Conservation (phyloP, 257 asterid species). For the Leptodermis oblonga region DNA sequence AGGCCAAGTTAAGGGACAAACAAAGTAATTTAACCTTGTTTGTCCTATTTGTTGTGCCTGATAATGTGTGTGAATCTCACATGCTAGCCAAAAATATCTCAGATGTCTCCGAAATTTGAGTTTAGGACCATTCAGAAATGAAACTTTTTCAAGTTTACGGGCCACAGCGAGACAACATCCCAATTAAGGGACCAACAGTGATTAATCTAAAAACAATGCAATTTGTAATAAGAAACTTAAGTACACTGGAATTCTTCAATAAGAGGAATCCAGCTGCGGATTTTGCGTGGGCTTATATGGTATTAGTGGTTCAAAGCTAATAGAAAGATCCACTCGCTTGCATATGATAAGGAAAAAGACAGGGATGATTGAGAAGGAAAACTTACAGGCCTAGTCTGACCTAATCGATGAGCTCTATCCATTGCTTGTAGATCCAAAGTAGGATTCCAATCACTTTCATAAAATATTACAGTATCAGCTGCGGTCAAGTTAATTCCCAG, state of each 20-base stretch:
- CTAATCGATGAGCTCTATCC: conserved; percentile 98
- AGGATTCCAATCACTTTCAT: conserved; percentile 99
- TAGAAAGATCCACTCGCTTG: background rate
- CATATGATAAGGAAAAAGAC: background rate
- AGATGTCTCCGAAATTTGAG: no score
- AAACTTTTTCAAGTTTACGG: no score
- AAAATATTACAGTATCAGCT: conserved; percentile 95
- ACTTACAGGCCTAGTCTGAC: conserved; percentile 90
- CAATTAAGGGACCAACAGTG: no score
- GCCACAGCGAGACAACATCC: no score
- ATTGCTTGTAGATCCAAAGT: conserved; percentile 95
- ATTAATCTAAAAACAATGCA: no score
- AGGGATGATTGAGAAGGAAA: conserved; percentile 9
- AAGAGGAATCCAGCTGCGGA: background rate
- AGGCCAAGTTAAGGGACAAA: no score
- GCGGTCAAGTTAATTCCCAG: conserved; percentile 97
- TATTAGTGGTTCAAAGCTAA: background rate
- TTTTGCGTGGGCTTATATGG: background rate
- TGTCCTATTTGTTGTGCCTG: no score
- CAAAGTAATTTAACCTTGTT: no score
- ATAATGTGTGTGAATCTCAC: no score
- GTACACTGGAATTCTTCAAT: background rate
- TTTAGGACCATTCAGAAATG: no score
- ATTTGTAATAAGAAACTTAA: background rate
- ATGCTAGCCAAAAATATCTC: no score